phyloP scores from a whole-genome alignment of 306 rosid species.

The Gillenia trifoliata region DNA sequence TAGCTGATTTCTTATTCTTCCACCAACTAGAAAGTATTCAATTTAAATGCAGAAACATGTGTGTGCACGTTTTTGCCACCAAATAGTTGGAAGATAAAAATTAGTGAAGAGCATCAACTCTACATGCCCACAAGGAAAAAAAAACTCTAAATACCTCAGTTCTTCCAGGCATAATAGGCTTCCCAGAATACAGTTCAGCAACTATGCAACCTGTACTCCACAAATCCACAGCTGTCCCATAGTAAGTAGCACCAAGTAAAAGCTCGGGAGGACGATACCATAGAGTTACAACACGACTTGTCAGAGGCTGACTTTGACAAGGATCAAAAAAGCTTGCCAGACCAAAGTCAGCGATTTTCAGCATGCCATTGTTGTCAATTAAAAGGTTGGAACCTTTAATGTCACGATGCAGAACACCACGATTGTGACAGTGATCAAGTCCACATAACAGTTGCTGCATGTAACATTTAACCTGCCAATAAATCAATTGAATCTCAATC shows the following conservation, averaged over 20 bases:
- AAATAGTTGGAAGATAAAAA: slow-evolving; percentile 4
- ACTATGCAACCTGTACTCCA: slow-evolving; percentile 97
- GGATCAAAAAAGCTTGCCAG: slow-evolving; percentile 82
- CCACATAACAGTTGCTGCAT: slow-evolving; percentile 85
- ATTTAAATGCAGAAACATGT: not conserved
- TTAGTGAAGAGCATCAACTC: slow-evolving; percentile 11
- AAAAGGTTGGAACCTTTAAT: slow-evolving; percentile 94
- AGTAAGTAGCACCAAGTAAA: slow-evolving; percentile 89
- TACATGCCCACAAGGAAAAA: not conserved
- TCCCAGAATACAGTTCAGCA: slow-evolving; percentile 87
- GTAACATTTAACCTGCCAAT: slow-evolving; percentile 86
- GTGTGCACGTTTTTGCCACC: not conserved
- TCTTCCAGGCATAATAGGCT: slow-evolving; percentile 97
- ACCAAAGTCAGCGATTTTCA: slow-evolving; percentile 91
- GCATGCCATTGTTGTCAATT: slow-evolving; percentile 73
- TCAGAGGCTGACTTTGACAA: slow-evolving; percentile 67
- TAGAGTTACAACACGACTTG: slow-evolving; percentile 92
- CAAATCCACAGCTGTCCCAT: slow-evolving; percentile 78
- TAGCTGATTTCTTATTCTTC: not conserved
- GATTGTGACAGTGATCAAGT: slow-evolving; percentile 85
- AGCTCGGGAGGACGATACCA: slow-evolving; percentile 97
- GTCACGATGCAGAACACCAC: slow-evolving; percentile 85
- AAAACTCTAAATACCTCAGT: slow-evolving; percentile 57
- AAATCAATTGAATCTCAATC: slow-evolving; percentile 21
- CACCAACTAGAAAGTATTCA: not conserved